Evolutionary conservation across 1,284 basidiomycete species (phyloP).

Genomic region (Microbotryum scabiosae): DNA sequence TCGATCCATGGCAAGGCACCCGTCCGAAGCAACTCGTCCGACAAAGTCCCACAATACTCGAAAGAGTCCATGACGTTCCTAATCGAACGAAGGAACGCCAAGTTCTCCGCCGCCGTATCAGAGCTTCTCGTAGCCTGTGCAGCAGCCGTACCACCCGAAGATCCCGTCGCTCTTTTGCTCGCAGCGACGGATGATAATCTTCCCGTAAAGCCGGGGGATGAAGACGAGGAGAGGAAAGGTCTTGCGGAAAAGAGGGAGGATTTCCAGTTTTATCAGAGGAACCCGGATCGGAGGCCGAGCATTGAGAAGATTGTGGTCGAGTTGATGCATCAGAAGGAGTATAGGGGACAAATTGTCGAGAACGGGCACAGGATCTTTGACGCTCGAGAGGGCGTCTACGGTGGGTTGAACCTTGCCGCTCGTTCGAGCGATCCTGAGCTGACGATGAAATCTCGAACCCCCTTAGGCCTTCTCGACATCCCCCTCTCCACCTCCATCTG

Average conservation of each 20-base stretch:
- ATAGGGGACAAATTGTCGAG: constrained; percentile 58
- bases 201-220: constrained; percentile 49
- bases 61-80: constrained; percentile 48
- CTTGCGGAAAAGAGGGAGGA: constrained; percentile 26
- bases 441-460: not conserved
- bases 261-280: constrained; percentile 32
- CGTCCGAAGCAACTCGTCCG: not conserved
- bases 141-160: constrained; percentile 43
- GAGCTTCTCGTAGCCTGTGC: constrained; percentile 60
- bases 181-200: constrained; percentile 60
- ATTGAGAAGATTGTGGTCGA: constrained; percentile 55
- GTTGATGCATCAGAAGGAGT: constrained; percentile 54
- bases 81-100: constrained; percentile 60
- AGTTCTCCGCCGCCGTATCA: constrained; percentile 59
- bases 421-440: not conserved
- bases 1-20: not conserved
- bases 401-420: constrained; percentile 40
- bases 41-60: constrained; percentile 23
- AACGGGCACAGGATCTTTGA: constrained; percentile 47
- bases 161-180: constrained; percentile 56
- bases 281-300: constrained; percentile 50
- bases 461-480: constrained; percentile 49
- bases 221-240: constrained; percentile 15
- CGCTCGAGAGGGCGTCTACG: constrained; percentile 49
- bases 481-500: constrained; percentile 54